Evolutionary conservation across 2,329 filamentous ascomycete genomes (phyloP).

Genomic region (Thielaviopsis euricoi): DNA sequence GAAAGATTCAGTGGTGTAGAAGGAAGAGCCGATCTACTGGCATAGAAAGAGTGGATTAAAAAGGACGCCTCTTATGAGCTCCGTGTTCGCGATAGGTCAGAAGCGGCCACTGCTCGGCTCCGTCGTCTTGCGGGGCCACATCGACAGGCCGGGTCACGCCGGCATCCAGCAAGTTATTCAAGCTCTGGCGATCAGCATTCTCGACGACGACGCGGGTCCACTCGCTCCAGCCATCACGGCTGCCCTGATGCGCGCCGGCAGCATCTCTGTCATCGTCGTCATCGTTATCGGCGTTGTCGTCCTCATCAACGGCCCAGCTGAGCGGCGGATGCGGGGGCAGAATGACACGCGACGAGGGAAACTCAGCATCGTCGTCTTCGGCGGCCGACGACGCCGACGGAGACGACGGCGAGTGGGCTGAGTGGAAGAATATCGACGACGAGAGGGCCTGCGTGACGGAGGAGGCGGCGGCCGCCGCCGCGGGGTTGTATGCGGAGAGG

Average conservation of each 20-base stretch:
- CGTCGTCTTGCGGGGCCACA: too few species aligned
- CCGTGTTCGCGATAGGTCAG: too few species aligned
- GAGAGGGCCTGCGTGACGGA: background rate
- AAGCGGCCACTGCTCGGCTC: too few species aligned
- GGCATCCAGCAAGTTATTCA: background rate
- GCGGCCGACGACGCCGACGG: background rate
- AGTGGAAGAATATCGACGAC: background rate
- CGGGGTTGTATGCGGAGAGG: background rate
- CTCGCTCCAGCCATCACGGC: slow-evolving; percentile 4
- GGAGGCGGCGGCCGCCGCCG: background rate
- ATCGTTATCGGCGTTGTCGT: background rate
- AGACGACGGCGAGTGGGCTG: background rate
- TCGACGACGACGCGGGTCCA: slow-evolving; percentile 6
- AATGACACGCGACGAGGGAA: slow-evolving; percentile 7
- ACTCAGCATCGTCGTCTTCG: background rate
- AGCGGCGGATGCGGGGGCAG: slow-evolving; percentile 4
- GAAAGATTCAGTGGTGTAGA: too few species aligned
- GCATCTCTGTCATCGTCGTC: background rate
- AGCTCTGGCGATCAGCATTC: background rate
- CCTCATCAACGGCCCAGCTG: background rate
- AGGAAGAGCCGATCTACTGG: too few species aligned
- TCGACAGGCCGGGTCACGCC: too few species aligned
- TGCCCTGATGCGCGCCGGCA: background rate
- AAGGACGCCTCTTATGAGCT: too few species aligned
- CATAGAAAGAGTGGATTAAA: too few species aligned